These are phyloP conservation scores for Colletotrichum neosansevieriae DNA, from an alignment of 2,329 filamentous ascomycete species.

Conservation along the genomic window DNA sequence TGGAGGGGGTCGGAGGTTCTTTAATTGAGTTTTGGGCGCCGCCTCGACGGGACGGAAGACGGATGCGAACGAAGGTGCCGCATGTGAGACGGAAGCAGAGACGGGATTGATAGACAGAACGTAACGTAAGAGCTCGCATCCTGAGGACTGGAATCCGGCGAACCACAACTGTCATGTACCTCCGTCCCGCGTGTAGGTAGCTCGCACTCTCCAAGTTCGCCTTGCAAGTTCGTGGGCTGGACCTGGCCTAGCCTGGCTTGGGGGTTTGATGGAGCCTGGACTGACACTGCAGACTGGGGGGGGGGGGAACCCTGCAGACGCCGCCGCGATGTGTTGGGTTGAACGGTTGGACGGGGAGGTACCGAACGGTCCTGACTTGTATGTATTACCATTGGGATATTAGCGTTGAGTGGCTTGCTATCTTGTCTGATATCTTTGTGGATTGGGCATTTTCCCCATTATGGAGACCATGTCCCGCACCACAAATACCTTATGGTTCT, in stretches of 20 bases:
- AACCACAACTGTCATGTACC: neutral
- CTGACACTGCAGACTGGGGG: slow-evolving; percentile 12
- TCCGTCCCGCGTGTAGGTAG: slow-evolving; percentile 12
- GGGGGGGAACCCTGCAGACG: slow-evolving; percentile 24
- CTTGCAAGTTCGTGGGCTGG: slow-evolving; percentile 30
- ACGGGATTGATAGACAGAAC: neutral
- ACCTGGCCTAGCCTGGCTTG: slow-evolving; percentile 29
- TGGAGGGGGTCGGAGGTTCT: slow-evolving; percentile 26
- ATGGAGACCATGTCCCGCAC: slow-evolving; percentile 24
- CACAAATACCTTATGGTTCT: slow-evolving; percentile 14
- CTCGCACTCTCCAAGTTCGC: slow-evolving; percentile 7
- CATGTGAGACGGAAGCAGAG: slow-evolving; percentile 24
- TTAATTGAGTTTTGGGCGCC: slow-evolving; percentile 32
- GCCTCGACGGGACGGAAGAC: slow-evolving; percentile 15
- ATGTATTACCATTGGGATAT: slow-evolving; percentile 6
- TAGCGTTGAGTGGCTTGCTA: slow-evolving; percentile 9
- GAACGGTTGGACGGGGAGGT: slow-evolving; percentile 10
- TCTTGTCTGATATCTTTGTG: slow-evolving; percentile 28
- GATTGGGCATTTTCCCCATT: slow-evolving; percentile 11
- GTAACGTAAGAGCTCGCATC: slow-evolving; percentile 12
- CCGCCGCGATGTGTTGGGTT: slow-evolving; percentile 19
- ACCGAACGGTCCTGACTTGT: slow-evolving; percentile 25
- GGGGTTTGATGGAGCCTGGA: slow-evolving; percentile 9
- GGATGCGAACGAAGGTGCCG: slow-evolving; percentile 16
- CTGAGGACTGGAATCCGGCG: slow-evolving; percentile 12